Conservation (phyloP, 257 asterid genomes). For the Capsicum baccatum region DNA sequence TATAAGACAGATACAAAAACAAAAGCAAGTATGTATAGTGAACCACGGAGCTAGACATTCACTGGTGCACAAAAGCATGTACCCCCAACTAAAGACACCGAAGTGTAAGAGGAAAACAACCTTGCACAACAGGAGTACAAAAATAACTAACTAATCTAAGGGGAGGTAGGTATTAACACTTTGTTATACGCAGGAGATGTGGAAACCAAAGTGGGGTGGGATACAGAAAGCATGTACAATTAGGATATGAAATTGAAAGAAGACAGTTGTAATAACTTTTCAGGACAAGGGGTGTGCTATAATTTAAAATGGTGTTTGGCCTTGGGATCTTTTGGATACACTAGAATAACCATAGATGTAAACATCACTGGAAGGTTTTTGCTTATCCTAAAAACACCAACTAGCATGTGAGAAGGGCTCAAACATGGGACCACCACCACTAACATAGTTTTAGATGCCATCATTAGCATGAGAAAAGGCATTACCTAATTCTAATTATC, state of each 20-base stretch:
- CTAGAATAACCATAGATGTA: constrained; percentile 35
- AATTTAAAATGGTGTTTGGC: constrained; percentile 42
- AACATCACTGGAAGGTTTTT: constrained; percentile 44
- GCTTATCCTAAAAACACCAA: constrained; percentile 44
- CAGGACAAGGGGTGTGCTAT: constrained; percentile 47
- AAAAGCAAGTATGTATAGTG: constrained; percentile 19
- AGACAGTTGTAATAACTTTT: constrained; percentile 41
- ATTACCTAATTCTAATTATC: constrained; percentile 43
- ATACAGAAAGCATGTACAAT: constrained; percentile 19
- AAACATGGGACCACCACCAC: constrained; percentile 47
- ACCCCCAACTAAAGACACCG: constrained; percentile 37
- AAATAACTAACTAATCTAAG: constrained; percentile 42
- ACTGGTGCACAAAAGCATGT: constrained; percentile 31
- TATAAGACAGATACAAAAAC: neutral
- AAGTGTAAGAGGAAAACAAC: constrained; percentile 40
- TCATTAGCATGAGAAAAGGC: constrained; percentile 48
- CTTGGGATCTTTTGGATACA: constrained; percentile 39
- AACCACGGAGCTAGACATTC: constrained; percentile 27
- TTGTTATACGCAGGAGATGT: constrained; percentile 31
- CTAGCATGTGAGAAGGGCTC: constrained; percentile 57
- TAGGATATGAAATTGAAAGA: constrained; percentile 38
- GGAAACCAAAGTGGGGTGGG: constrained; percentile 28
- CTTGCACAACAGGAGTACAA: constrained; percentile 44
- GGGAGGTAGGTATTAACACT: constrained; percentile 31
- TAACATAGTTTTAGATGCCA: constrained; percentile 47